These are phyloP conservation scores for Fusarium avenaceum DNA, from an alignment of 2,329 filamentous ascomycete species.

Conservation along the genomic window DNA sequence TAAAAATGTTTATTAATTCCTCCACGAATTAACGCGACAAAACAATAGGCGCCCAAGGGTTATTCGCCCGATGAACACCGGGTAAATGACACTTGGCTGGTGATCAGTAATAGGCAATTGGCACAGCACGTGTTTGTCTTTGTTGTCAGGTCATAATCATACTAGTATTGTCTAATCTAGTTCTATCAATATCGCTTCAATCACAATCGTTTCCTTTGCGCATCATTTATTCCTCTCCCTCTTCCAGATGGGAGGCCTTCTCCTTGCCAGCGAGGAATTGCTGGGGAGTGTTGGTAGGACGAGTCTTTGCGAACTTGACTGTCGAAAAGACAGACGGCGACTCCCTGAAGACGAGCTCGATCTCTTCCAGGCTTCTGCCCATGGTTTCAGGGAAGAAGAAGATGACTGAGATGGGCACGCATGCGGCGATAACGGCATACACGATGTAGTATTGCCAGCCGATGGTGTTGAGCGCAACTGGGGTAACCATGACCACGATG, in stretches of 20 bases:
- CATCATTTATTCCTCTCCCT: constrained; percentile 15
- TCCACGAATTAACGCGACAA: constrained; percentile 22
- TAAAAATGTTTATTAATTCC: constrained; percentile 16
- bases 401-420: constrained; percentile 59
- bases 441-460: constrained; percentile 64
- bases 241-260: constrained; percentile 29
- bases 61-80: constrained; percentile 15
- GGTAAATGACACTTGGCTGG: constrained; percentile 16
- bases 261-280: constrained; percentile 28
- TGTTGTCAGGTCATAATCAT: constrained; percentile 33
- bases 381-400: constrained; percentile 55
- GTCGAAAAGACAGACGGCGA: constrained; percentile 34
- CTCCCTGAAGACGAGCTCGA: constrained; percentile 48
- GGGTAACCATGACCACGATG: constrained; percentile 71
- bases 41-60: not conserved
- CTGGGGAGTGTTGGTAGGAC: constrained; percentile 33
- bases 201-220: constrained; percentile 26
- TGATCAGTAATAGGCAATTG: not conserved
- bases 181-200: constrained; percentile 17
- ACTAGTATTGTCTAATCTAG: constrained; percentile 25
- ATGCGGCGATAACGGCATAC: constrained; percentile 60
- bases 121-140: not conserved
- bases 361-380: constrained; percentile 50
- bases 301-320: constrained; percentile 36
- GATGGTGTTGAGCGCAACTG: constrained; percentile 71